Evolutionary conservation across 1,284 basidiomycete species (phyloP).

Genomic region (Ganoderma leucocontextum): DNA sequence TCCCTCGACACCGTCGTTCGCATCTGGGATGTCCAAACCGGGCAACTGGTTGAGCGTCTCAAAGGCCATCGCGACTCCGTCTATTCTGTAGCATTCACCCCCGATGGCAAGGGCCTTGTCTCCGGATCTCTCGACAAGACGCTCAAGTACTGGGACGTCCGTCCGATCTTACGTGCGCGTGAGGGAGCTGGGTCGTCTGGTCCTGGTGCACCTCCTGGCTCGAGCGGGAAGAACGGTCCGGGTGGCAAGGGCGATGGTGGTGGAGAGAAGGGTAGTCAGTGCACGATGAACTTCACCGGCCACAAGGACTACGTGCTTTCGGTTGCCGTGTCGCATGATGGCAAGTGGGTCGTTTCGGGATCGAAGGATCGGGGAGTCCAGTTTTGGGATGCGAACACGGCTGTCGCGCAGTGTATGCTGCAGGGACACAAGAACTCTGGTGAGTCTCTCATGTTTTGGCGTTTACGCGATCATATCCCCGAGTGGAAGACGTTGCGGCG

Average conservation of each 20-base stretch:
- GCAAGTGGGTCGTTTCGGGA: constrained; percentile 80
- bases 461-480: neutral
- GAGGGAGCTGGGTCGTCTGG: constrained; percentile 30
- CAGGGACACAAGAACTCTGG: constrained; percentile 89
- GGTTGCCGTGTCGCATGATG: constrained; percentile 75
- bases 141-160: constrained; percentile 77
- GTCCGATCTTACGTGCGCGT: constrained; percentile 36
- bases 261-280: constrained; percentile 53
- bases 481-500: neutral
- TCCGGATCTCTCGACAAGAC: constrained; percentile 80
- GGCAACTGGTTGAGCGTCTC: constrained; percentile 73
- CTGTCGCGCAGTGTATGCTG: constrained; percentile 77
- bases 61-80: constrained; percentile 81
- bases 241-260: constrained; percentile 34
- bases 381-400: constrained; percentile 77
- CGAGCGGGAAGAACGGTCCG: constrained; percentile 20
- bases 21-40: constrained; percentile 76
- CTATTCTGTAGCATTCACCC: constrained; percentile 80
- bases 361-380: constrained; percentile 83
- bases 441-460: constrained; percentile 41
- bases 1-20: constrained; percentile 79
- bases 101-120: constrained; percentile 74
- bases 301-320: constrained; percentile 77
- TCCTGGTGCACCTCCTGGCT: neutral
- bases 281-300: constrained; percentile 71